A percentile compares a stretch with the other conserved stretches of the same genome.
These are phyloP conservation scores for Neurospora intermedia DNA, from an alignment of 495 filamentous ascomycete species.

Conservation along the genomic window DNA sequence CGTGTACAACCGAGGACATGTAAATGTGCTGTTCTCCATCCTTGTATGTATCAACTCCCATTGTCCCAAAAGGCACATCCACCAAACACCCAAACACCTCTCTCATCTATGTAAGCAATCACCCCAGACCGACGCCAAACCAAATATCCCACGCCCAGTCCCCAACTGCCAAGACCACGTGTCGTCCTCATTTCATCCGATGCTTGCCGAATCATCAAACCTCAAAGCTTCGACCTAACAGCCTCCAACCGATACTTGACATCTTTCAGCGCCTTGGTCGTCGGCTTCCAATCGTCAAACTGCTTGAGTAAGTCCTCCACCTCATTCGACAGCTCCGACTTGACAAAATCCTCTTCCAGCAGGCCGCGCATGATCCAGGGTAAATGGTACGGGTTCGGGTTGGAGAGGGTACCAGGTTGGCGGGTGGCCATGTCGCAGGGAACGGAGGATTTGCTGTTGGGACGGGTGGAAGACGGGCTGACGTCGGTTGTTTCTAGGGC, in stretches of 20 bases:
- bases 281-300: slow-evolving; percentile 91
- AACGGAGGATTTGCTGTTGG: slow-evolving; percentile 6
- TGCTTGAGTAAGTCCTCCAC: slow-evolving; percentile 68
- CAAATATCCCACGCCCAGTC: not conserved
- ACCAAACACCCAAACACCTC: not conserved
- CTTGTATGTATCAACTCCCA: not conserved
- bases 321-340: slow-evolving; percentile 63
- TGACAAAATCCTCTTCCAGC: slow-evolving; percentile 85
- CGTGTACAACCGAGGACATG: not conserved
- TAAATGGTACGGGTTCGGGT: slow-evolving; percentile 71
- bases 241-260: slow-evolving; percentile 93
- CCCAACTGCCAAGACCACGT: too few species aligned
- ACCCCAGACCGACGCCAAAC: not conserved
- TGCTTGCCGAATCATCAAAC: too few species aligned
- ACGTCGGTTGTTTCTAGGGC: slow-evolving; percentile 73
- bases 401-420: slow-evolving; percentile 33
- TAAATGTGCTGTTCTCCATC: not conserved
- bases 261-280: slow-evolving; percentile 82
- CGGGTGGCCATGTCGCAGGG: not conserved
- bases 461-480: slow-evolving; percentile 34
- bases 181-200: too few species aligned
- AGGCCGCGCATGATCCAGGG: slow-evolving; percentile 92
- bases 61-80: not conserved
- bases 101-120: not conserved
- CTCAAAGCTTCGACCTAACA: slow-evolving; percentile 69